Conservation (phyloP, 345 rosid genomes). For the Citrus australasica region DNA sequence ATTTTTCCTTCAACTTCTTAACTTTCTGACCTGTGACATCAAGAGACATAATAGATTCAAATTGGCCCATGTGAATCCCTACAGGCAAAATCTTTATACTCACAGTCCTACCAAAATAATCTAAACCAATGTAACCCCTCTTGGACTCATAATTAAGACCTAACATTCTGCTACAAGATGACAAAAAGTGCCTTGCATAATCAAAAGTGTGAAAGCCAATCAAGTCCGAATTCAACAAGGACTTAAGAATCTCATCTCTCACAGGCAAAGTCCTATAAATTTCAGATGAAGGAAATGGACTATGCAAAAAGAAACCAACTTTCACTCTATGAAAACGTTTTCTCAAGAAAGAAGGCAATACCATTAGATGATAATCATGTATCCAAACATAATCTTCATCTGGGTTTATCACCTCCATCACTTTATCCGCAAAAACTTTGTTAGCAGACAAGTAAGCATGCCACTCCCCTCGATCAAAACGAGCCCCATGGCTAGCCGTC, state of each 20-base stretch:
- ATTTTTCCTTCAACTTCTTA: constrained; percentile 54
- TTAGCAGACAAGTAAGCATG: constrained; percentile 60
- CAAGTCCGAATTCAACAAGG: constrained; percentile 73
- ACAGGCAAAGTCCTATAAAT: constrained; percentile 66
- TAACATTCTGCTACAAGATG: constrained; percentile 79
- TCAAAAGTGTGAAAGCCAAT: constrained; percentile 85
- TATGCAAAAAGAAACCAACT: constrained; percentile 71
- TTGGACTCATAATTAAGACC: constrained; percentile 76
- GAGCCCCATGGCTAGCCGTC: constrained; percentile 47
- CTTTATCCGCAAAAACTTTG: constrained; percentile 62
- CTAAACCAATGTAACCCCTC: constrained; percentile 82
- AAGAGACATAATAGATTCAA: constrained; percentile 39
- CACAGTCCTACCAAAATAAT: constrained; percentile 72
- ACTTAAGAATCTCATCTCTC: constrained; percentile 65
- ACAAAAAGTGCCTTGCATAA: constrained; percentile 84
- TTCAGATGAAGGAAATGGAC: constrained; percentile 78
- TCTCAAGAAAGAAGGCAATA: constrained; percentile 67
- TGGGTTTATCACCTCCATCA: constrained; percentile 53
- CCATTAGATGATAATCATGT: constrained; percentile 84
- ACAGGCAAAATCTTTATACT: constrained; percentile 70
- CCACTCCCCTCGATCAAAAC: constrained; percentile 58
- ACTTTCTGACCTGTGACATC: constrained; percentile 40
- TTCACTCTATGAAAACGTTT: constrained; percentile 48
- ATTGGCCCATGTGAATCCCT: constrained; percentile 80
- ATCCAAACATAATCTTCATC: constrained; percentile 81